These are phyloP conservation scores for Lagenidium giganteum DNA, from an alignment of 352 stramenopile species.

Conservation along the genomic window DNA sequence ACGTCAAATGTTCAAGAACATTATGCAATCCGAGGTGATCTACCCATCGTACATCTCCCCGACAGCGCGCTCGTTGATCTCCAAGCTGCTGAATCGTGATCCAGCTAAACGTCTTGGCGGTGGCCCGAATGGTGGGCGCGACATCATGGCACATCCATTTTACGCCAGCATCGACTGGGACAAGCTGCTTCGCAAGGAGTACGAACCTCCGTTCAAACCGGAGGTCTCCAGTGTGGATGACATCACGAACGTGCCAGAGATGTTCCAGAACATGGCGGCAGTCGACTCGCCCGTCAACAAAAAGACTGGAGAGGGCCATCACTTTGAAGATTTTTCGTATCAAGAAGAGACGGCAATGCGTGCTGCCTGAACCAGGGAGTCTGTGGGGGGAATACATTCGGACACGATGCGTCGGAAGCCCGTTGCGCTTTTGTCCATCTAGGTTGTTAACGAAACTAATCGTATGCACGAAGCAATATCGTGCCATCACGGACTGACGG, in stretches of 20 bases:
- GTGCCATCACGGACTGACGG: no score
- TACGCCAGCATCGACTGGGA: constrained; percentile 86
- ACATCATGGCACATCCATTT: constrained; percentile 88
- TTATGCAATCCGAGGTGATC: constrained; percentile 86
- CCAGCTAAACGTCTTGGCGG: constrained; percentile 89
- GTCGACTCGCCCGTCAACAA: constrained; percentile 86
- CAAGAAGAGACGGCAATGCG: constrained; percentile 70
- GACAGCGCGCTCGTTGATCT: constrained; percentile 67
- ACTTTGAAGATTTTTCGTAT: constrained; percentile 90
- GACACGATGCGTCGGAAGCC: no score
- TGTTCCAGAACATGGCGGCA: constrained; percentile 88
- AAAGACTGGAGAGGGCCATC: constrained; percentile 76
- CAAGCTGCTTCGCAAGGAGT: constrained; percentile 80
- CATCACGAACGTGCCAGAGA: constrained; percentile 85
- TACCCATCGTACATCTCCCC: constrained; percentile 85
- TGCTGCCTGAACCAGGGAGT: not conserved
- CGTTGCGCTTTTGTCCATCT: no score
- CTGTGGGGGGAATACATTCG: no score
- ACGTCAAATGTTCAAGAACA: constrained; percentile 89
- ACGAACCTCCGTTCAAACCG: constrained; percentile 74
- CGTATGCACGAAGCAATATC: no score
- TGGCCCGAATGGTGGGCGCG: constrained; percentile 70
- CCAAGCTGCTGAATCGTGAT: constrained; percentile 92
- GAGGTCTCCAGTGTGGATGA: constrained; percentile 76
- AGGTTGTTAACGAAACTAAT: no score